Evolutionary conservation across 2,329 filamentous ascomycete species (phyloP).

Genomic region (Aspergillus terreus): DNA sequence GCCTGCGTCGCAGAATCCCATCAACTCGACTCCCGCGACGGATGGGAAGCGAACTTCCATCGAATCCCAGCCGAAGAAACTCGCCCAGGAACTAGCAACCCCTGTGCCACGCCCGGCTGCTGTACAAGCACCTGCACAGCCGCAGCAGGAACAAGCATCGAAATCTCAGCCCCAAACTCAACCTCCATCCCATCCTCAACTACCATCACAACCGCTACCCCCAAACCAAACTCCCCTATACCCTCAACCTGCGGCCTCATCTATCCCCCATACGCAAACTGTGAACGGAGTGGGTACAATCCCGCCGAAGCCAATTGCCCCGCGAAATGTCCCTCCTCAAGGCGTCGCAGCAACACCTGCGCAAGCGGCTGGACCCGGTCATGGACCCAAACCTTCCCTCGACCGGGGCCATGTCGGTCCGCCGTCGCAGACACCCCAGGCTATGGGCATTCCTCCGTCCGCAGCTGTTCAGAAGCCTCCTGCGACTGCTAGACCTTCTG

Average conservation of each 20-base stretch:
- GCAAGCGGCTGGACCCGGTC: too few species aligned
- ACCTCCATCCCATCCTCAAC: constrained; percentile 1
- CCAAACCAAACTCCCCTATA: constrained; percentile 9
- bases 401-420: neutral
- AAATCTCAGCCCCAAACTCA: neutral
- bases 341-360: too few species aligned
- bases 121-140: constrained; percentile 3
- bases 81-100: constrained; percentile 7
- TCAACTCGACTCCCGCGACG: constrained; percentile 2
- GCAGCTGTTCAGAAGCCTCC: constrained; percentile 8
- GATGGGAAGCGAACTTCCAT: constrained; percentile 5
- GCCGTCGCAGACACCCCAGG: constrained; percentile 24
- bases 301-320: too few species aligned
- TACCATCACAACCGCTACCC: constrained; percentile 4
- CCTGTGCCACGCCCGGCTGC: constrained; percentile 5
- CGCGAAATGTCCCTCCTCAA: too few species aligned
- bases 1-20: constrained; percentile 4
- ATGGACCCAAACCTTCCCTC: too few species aligned
- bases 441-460: constrained; percentile 15
- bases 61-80: constrained; percentile 11
- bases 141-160: constrained; percentile 3
- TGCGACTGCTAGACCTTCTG: constrained; percentile 11
- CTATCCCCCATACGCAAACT: too few species aligned
- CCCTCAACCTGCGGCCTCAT: neutral
- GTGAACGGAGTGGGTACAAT: too few species aligned